Conservation (phyloP, 176 grass and related monocot species). For the Eragrostis curvula region DNA sequence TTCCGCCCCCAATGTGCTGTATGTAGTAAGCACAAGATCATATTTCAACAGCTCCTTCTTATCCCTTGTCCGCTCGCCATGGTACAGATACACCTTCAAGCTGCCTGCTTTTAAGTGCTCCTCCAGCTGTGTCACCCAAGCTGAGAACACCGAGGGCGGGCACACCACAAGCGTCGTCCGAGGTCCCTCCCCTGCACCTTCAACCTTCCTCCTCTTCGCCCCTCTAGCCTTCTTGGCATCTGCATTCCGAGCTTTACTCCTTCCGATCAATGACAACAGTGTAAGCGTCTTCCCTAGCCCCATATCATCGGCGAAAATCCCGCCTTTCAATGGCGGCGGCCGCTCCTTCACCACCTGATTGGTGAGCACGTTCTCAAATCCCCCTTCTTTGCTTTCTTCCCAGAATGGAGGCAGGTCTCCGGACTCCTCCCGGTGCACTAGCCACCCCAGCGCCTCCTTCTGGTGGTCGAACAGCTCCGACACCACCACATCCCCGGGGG, state of each 20-base stretch:
- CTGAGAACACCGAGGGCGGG: constrained; percentile 81
- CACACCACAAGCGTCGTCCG: constrained; percentile 79
- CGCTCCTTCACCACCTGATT: constrained; percentile 48
- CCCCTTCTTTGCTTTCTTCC: constrained; percentile 50
- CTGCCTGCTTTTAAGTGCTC: constrained; percentile 68
- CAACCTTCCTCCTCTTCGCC: constrained; percentile 56
- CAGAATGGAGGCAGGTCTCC: constrained; percentile 82
- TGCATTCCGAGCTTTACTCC: constrained; percentile 46
- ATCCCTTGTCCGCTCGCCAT: constrained; percentile 75
- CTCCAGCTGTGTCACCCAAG: constrained; percentile 95
- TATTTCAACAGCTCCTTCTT: constrained; percentile 69
- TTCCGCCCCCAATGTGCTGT: constrained; percentile 69
- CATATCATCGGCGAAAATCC: constrained; percentile 97
- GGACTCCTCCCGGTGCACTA: constrained; percentile 80
- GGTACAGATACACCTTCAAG: constrained; percentile 88
- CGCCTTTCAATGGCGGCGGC: constrained; percentile 66
- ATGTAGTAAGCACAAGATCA: constrained; percentile 85
- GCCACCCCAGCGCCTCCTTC: constrained; percentile 80
- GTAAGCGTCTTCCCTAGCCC: constrained; percentile 95
- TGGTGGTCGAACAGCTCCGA: constrained; percentile 77
- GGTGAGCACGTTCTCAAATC: constrained; percentile 66
- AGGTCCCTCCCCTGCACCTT: constrained; percentile 16
- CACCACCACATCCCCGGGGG: constrained; percentile 65
- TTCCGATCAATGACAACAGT: constrained; percentile 70
- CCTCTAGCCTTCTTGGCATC: constrained; percentile 24